Base-by-base conservation (phyloP, 2,329 filamentous ascomycete species). In the Trichoderma koningiopsis region DNA sequence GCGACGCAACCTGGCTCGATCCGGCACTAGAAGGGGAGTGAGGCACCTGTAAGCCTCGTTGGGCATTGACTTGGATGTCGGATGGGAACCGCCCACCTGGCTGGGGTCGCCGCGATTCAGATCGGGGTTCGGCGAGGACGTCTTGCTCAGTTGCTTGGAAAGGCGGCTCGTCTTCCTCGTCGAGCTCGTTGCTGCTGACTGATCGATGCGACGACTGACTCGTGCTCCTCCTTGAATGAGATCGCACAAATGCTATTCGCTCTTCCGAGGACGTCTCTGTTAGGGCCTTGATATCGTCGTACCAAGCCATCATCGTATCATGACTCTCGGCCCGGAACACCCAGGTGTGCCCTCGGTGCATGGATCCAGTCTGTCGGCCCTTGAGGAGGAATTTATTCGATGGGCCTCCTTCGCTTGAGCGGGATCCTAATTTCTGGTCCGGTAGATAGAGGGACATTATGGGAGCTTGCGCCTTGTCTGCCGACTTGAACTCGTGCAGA, bases 361-460 rank as follows among this genome's bases (percentile, higher is more conserved):
- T 93, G 4, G 91, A 85, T 64, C 96, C 95, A 5, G 94, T 96
- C 81, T 98, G 95, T 70, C 94, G 92, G 56, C 96, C 96, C 81
- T 98, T 99, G 76, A 99, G 89, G 79, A 97, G 93, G 79, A 99
- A 99, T 79, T 99, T 99, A 83, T 97, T 95, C 52, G 94, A 97
- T 14, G 91, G 92, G 14, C 93, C 94, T 60, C 89, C 90, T 70
- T 89, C 88, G 70, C 89, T 87, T 11, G 95, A 97, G 78, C 96
- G 94, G 43, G 94, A 96, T 47, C 96, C 96, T 69, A 99, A 86
- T 79, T 97, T 97, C 81, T 98, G 96, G 74, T 98, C 96, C 7
- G 92, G 92, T 33, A 99, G 87, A 78, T 96, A 97, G 68, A 99
- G 85, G 53, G 96, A 98, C 95, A 99, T 97, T 77, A 98, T 89